Percentiles rank a stretch among this genome's conserved stretches.
These are phyloP conservation scores for Phytophthora idaei DNA, from an alignment of 352 stramenopile species.

Conservation along the genomic window DNA sequence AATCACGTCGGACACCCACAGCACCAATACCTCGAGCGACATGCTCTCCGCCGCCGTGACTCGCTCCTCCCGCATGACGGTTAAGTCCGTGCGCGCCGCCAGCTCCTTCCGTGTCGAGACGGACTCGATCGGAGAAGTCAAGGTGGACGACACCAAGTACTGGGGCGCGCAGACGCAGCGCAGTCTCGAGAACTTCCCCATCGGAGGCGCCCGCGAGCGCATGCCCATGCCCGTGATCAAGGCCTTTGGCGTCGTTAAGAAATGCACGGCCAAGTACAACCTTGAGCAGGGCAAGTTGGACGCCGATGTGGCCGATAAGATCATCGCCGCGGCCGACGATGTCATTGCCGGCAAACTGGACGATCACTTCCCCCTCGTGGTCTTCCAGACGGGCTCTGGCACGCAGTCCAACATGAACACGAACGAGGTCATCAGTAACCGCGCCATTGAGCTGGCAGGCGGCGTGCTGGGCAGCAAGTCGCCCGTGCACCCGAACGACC, in stretches of 20 bases:
- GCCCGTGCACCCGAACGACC: constrained; percentile 95
- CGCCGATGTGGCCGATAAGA: constrained; percentile 80
- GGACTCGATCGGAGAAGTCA: constrained; percentile 83
- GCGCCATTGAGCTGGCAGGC: constrained; percentile 61
- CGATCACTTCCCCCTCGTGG: constrained; percentile 94
- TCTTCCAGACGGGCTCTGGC: constrained; percentile 77
- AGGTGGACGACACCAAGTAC: constrained; percentile 86
- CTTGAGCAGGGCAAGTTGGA: constrained; percentile 86
- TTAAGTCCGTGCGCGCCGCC: constrained; percentile 42
- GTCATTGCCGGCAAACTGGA: constrained; percentile 93
- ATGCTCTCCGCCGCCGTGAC: constrained; percentile 41
- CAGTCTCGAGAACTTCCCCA: constrained; percentile 96
- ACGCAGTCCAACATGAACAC: constrained; percentile 85
- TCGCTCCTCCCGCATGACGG: constrained; percentile 34
- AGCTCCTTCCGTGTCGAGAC: constrained; percentile 63
- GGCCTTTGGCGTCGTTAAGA: constrained; percentile 94
- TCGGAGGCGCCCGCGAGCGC: constrained; percentile 85
- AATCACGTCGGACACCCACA: constrained; percentile 15
- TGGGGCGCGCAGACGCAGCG: constrained; percentile 96
- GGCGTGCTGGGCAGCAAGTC: constrained; percentile 60
- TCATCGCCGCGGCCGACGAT: constrained; percentile 92
- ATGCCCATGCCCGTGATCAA: constrained; percentile 97
- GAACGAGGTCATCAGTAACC: constrained; percentile 81
- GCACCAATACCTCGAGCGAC: neutral
- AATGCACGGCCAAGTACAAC: constrained; percentile 95